These are phyloP conservation scores for Triticum dicoccoides DNA, from an alignment of 176 grass and related monocot species.

Conservation along the genomic window DNA sequence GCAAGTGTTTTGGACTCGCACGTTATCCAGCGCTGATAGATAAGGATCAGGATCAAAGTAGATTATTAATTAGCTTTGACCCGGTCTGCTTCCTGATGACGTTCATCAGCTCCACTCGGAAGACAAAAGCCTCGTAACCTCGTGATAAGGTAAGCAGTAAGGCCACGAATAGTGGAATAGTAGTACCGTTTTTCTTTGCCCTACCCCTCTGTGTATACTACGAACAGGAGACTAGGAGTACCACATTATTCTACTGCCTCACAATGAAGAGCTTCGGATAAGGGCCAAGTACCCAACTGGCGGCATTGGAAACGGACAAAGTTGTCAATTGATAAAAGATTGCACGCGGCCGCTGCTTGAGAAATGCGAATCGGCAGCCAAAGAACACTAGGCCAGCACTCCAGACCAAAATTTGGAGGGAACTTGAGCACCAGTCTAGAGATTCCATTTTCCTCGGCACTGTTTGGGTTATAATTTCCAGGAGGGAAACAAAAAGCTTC, in stretches of 20 bases:
- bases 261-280: conserved; percentile 10
- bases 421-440: background rate
- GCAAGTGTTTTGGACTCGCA: conserved; percentile 18
- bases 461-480: background rate
- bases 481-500: background rate
- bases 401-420: background rate
- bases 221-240: background rate
- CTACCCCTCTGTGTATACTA: background rate
- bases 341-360: background rate
- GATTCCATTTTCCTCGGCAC: background rate
- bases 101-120: background rate
- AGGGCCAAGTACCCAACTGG: conserved; percentile 37
- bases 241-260: background rate
- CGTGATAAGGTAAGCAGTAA: background rate
- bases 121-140: background rate
- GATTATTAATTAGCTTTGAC: conserved; percentile 38
- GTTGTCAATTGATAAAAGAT: conserved; percentile 22
- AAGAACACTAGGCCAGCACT: background rate
- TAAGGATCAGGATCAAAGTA: conserved; percentile 14
- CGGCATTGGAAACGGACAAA: conserved; percentile 31
- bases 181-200: background rate
- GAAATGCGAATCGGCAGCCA: background rate
- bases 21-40: conserved; percentile 13
- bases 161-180: background rate
- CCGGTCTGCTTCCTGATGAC: background rate